These are phyloP conservation scores for Claviceps monticola DNA, from an alignment of 2,329 filamentous ascomycete genomes.

Conservation along the genomic window DNA sequence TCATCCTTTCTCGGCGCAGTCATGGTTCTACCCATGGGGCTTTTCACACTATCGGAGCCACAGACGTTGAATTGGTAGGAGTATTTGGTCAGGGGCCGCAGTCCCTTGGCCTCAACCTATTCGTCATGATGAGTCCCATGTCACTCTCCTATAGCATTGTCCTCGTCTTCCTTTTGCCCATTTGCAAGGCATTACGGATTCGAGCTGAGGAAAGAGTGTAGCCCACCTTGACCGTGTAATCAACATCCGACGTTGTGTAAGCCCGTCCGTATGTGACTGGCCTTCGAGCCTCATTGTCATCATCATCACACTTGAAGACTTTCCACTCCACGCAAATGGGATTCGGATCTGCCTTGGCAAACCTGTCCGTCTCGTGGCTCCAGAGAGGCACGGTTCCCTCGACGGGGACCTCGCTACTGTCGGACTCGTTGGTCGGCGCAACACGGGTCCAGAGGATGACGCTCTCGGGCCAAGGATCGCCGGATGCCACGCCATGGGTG, in stretches of 20 bases:
- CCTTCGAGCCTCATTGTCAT: slow-evolving; percentile 17
- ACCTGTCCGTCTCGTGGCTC: slow-evolving; percentile 32
- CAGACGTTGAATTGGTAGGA: slow-evolving; percentile 60
- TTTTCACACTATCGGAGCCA: slow-evolving; percentile 40
- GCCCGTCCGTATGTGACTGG: slow-evolving; percentile 43
- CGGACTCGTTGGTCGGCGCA: slow-evolving; percentile 30
- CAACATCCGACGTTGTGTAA: slow-evolving; percentile 59
- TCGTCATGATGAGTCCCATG: neutral
- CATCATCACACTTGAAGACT: slow-evolving; percentile 34
- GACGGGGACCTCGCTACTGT: slow-evolving; percentile 30
- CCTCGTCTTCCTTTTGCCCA: no score
- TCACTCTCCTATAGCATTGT: no score
- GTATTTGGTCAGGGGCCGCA: slow-evolving; percentile 51
- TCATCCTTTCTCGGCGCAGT: slow-evolving; percentile 47
- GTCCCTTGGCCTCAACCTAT: slow-evolving; percentile 48
- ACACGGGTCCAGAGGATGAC: slow-evolving; percentile 42
- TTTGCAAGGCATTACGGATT: no score
- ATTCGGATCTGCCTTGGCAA: slow-evolving; percentile 28
- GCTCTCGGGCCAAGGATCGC: slow-evolving; percentile 38
- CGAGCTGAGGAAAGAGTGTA: neutral
- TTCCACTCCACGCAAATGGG: slow-evolving; percentile 57
- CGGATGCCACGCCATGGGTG: slow-evolving; percentile 45
- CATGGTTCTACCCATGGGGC: slow-evolving; percentile 54
- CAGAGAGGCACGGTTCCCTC: slow-evolving; percentile 29
- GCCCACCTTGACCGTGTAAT: slow-evolving; percentile 56